Percentiles rank a stretch among this genome's conserved stretches.
Conservation (phyloP, 1,284 basidiomycete genomes). For the Moniliella sp. region DNA sequence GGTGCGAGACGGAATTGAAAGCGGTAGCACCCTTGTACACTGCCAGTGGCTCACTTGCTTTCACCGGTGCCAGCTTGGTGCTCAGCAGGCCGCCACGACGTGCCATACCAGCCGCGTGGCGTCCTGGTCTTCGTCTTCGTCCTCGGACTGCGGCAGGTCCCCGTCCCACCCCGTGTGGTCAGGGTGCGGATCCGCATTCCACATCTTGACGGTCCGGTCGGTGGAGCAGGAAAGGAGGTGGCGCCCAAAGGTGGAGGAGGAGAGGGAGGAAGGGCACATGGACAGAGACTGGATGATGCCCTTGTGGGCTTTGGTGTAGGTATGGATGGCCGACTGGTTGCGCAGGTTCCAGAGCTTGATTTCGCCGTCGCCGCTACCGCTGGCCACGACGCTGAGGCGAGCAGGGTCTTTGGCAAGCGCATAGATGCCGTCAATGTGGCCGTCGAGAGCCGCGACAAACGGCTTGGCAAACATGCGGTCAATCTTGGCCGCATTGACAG, state of each 20-base stretch:
- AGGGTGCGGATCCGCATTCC: conserved; percentile 41
- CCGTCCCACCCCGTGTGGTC: conserved; percentile 31
- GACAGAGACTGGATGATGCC: conserved; percentile 62
- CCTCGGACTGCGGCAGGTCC: conserved; percentile 28
- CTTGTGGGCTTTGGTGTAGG: conserved; percentile 61
- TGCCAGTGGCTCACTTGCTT: conserved; percentile 15
- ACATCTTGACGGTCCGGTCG: conserved; percentile 74
- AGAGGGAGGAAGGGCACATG: conserved; percentile 44
- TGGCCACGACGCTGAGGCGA: conserved; percentile 60
- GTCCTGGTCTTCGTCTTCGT: conserved; percentile 20
- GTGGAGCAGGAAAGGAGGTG: conserved; percentile 71
- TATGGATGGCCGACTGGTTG: conserved; percentile 46
- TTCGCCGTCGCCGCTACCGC: conserved; percentile 84
- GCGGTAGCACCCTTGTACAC: conserved; percentile 24
- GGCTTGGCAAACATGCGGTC: conserved; percentile 92
- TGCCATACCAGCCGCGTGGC: conserved; percentile 15
- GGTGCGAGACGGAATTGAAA: conserved; percentile 71
- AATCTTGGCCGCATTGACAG: conserved; percentile 83
- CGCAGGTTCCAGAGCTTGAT: conserved; percentile 72
- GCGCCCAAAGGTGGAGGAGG: conserved; percentile 32
- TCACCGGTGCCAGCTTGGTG: conserved; percentile 10
- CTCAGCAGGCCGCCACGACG: conserved; percentile 16
- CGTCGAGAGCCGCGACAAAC: conserved; percentile 70
- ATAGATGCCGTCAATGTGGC: conserved; percentile 88
- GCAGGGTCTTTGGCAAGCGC: conserved; percentile 57